Conservation (phyloP, 257 asterid genomes). For the Fraxinus cuspidata region DNA sequence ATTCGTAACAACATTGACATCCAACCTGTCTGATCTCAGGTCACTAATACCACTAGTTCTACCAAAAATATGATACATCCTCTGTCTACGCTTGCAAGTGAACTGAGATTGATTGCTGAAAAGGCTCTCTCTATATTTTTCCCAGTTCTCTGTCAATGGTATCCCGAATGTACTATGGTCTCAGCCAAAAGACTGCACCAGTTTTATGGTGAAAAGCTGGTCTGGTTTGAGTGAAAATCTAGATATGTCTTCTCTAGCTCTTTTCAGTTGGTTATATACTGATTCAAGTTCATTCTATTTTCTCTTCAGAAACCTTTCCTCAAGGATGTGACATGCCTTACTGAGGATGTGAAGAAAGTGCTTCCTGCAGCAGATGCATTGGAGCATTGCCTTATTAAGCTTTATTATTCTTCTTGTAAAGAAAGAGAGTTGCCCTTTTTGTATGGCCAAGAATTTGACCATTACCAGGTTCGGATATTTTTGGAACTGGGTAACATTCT, state of each 20-base stretch:
- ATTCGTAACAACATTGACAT: constrained; percentile 29
- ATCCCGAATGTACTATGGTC: constrained; percentile 64
- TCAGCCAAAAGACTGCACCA: constrained; percentile 70
- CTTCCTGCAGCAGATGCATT: constrained; percentile 85
- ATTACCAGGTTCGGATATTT: constrained; percentile 52
- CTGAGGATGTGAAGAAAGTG: constrained; percentile 72
- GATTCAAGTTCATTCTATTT: constrained; percentile 26
- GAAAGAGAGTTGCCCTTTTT: constrained; percentile 36
- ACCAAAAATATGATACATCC: constrained; percentile 55
- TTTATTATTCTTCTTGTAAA: constrained; percentile 56
- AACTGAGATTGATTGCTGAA: constrained; percentile 68
- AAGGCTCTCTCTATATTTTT: constrained; percentile 57
- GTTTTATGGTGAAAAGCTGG: constrained; percentile 90
- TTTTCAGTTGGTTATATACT: constrained; percentile 24
- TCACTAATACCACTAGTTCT: constrained; percentile 40
- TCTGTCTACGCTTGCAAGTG: constrained; percentile 75
- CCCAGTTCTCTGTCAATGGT: constrained; percentile 72
- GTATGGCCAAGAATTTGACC: constrained; percentile 48
- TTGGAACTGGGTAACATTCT: constrained; percentile 14
- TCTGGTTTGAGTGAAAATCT: constrained; percentile 33
- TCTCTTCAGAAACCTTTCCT: constrained; percentile 72
- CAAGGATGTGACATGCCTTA: constrained; percentile 58
- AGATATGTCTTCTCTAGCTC: constrained; percentile 16
- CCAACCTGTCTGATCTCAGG: constrained; percentile 48
- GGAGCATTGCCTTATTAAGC: constrained; percentile 64